Conservation (phyloP, 371 early-diverging fungal genomes). For the Mortierella polycephala region DNA sequence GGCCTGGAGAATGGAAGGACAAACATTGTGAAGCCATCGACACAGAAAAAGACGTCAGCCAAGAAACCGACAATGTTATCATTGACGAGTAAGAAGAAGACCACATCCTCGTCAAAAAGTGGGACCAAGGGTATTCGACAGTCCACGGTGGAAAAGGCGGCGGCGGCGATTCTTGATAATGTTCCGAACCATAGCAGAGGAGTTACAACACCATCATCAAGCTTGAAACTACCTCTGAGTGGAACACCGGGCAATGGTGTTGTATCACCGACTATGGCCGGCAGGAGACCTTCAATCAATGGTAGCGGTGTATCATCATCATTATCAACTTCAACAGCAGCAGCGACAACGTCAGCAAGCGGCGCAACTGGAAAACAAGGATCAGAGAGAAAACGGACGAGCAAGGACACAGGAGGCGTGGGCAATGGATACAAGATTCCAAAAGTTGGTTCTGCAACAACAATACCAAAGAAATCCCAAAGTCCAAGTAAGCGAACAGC, state of each 20-base stretch:
- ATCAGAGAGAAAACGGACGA: slow-evolving; percentile 35
- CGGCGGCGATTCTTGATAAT: slow-evolving; percentile 30
- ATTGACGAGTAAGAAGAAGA: slow-evolving; percentile 18
- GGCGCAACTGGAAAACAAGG: slow-evolving; percentile 10
- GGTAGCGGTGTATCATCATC: slow-evolving; percentile 12
- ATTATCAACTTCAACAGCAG: background rate
- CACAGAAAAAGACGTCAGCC: slow-evolving; percentile 33
- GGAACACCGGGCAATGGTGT: slow-evolving; percentile 20
- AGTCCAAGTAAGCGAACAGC: slow-evolving; percentile 30
- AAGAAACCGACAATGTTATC: slow-evolving; percentile 28
- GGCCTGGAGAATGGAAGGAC: slow-evolving; percentile 49
- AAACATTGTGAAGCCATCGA: slow-evolving; percentile 27
- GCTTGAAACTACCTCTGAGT: slow-evolving; percentile 12
- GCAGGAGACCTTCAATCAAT: slow-evolving; percentile 35
- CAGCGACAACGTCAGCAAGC: slow-evolving; percentile 4
- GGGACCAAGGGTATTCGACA: background rate
- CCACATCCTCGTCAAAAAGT: slow-evolving; percentile 7
- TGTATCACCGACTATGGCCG: slow-evolving; percentile 26
- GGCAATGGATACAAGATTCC: slow-evolving; percentile 52
- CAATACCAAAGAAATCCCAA: slow-evolving; percentile 28
- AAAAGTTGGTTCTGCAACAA: slow-evolving; percentile 36
- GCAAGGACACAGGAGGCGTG: slow-evolving; percentile 35
- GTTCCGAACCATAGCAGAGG: slow-evolving; percentile 36
- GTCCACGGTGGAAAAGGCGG: slow-evolving; percentile 13
- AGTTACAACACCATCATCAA: slow-evolving; percentile 22